phyloP scores from a whole-genome alignment of 2,329 filamentous ascomycete genomes.

The Zymoseptoria tritici region DNA sequence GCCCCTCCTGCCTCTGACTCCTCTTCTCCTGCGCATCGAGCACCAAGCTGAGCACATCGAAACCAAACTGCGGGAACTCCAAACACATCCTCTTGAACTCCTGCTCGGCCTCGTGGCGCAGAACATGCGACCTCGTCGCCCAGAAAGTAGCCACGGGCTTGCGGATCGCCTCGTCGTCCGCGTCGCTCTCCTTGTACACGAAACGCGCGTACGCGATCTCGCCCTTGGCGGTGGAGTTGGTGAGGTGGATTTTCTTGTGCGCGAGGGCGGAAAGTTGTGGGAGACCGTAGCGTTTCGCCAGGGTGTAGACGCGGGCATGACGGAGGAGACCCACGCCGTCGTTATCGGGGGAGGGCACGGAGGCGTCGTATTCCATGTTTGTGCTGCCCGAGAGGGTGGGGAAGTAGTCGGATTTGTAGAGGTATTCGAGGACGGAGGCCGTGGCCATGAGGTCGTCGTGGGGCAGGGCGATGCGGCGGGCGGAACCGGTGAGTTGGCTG shows the following conservation, averaged over 20 bases:
- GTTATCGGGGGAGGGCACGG: slow-evolving; percentile 60
- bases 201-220: slow-evolving; percentile 90
- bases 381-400: slow-evolving; percentile 54
- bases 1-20: slow-evolving; percentile 30
- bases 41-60: slow-evolving; percentile 72
- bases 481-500: slow-evolving; percentile 50
- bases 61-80: slow-evolving; percentile 85
- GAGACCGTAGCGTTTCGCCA: slow-evolving; percentile 69
- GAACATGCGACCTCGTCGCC: slow-evolving; percentile 70
- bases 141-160: slow-evolving; percentile 85
- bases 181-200: slow-evolving; percentile 69
- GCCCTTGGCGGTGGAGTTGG: slow-evolving; percentile 77
- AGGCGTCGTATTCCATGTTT: slow-evolving; percentile 61
- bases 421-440: slow-evolving; percentile 72
- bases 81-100: slow-evolving; percentile 81
- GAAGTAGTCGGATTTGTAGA: slow-evolving; percentile 85
- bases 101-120: slow-evolving; percentile 76
- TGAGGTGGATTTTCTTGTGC: slow-evolving; percentile 84
- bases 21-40: slow-evolving; percentile 45
- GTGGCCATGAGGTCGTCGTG: slow-evolving; percentile 65
- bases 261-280: slow-evolving; percentile 65
- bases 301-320: slow-evolving; percentile 82
- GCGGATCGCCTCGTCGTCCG: slow-evolving; percentile 65
- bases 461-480: slow-evolving; percentile 59
- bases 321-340: slow-evolving; percentile 77